Conservation (phyloP, 1,139 yeast genomes). For the Blastobotrys buckinghamii region DNA sequence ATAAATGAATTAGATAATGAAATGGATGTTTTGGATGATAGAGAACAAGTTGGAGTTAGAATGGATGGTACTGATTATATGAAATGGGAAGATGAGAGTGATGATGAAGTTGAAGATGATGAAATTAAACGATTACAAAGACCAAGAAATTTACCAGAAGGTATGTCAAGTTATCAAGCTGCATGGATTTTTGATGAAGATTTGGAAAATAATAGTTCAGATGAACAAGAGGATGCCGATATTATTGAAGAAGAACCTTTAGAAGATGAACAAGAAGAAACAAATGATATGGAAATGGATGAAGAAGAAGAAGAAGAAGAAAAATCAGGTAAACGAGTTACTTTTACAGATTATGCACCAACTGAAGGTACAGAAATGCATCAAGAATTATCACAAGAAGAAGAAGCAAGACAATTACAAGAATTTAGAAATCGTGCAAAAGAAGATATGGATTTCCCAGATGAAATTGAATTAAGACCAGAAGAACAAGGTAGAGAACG, state of each 20-base stretch:
- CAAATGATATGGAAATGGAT: constrained; percentile 34
- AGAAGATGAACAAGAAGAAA: constrained; percentile 37
- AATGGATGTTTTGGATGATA: constrained; percentile 34
- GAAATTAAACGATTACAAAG: constrained; percentile 17
- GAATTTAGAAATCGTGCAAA: constrained; percentile 63
- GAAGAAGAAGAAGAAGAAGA: constrained; percentile 32
- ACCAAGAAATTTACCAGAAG: constrained; percentile 60
- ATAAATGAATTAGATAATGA: constrained; percentile 43
- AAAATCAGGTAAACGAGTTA: constrained; percentile 16
- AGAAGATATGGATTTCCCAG: constrained; percentile 92
- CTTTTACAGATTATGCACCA: constrained; percentile 31
- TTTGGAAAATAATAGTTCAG: constrained; percentile 31
- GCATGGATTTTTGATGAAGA: constrained; percentile 78
- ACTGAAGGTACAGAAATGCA: constrained; percentile 60
- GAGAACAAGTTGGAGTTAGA: constrained; percentile 53
- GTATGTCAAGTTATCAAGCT: constrained; percentile 91
- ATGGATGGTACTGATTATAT: constrained; percentile 67
- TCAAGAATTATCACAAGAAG: constrained; percentile 72
- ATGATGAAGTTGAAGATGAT: constrained; percentile 21
- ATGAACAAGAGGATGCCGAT: constrained; percentile 50
- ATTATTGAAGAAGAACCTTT: constrained; percentile 51
- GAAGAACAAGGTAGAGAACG: constrained; percentile 68
- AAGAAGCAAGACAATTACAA: constrained; percentile 71
- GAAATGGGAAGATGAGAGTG: constrained; percentile 30
- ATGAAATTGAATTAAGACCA: constrained; percentile 84